Conservation (phyloP, 495 filamentous ascomycete genomes). For the Tuber indicum region DNA sequence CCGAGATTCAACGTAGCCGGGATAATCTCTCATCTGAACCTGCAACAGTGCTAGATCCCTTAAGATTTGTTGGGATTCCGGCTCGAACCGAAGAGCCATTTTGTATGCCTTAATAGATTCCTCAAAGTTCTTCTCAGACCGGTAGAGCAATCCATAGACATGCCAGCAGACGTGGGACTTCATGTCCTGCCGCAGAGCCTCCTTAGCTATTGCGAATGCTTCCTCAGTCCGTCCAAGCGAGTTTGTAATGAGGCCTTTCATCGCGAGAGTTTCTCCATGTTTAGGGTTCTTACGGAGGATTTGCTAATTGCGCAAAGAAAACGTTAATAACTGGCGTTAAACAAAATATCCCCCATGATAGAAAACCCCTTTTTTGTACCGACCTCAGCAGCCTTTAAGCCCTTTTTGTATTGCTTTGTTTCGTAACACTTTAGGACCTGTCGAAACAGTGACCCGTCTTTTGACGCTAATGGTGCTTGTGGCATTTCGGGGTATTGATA, state of each 20-base stretch:
- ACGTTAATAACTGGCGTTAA: not conserved
- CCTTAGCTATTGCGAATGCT: constrained; percentile 85
- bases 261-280: constrained; percentile 96
- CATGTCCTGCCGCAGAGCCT: constrained; percentile 88
- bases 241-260: constrained; percentile 97
- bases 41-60: constrained; percentile 88
- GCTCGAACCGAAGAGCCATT: constrained; percentile 83
- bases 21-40: constrained; percentile 93
- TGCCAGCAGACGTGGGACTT: constrained; percentile 99
- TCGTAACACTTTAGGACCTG: constrained; percentile 93
- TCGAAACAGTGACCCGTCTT: constrained; percentile 88
- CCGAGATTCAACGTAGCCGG: constrained; percentile 84
- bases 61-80: constrained; percentile 87
- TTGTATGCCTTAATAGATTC: constrained; percentile 99
- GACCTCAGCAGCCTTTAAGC: constrained; percentile 45
- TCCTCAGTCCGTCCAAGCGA: constrained; percentile 82
- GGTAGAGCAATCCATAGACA: constrained; percentile 93
- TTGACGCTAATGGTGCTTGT: constrained; percentile 60
- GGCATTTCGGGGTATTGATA: constrained; percentile 15
- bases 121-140: constrained; percentile 91
- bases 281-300: constrained; percentile 88
- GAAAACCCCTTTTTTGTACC: not conserved
- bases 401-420: constrained; percentile 96
- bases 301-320: constrained; percentile 53
- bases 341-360: not conserved